Conservation (phyloP, 208 protist genomes). For the Crithidia bombi region DNA sequence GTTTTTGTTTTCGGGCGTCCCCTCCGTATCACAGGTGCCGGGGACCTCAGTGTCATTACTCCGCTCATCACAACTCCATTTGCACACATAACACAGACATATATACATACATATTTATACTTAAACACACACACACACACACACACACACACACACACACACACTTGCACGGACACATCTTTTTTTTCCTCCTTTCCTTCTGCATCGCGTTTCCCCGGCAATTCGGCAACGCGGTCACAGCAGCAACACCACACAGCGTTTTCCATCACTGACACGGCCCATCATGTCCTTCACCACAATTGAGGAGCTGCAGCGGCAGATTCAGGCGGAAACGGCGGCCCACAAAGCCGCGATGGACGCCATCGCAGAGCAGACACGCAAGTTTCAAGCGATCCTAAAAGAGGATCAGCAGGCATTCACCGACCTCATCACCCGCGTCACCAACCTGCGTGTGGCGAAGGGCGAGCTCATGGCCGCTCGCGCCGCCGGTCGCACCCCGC, state of each 20-base stretch:
- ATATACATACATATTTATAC: background rate
- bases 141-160: background rate
- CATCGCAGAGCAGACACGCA: conserved; percentile 34
- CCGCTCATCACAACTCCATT: no score
- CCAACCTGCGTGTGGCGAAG: conserved; percentile 47
- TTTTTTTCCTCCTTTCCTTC: background rate
- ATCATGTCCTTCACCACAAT: conserved; percentile 9
- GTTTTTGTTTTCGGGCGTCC: background rate
- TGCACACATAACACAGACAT: no score
- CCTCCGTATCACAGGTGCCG: no score
- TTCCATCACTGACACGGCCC: no score
- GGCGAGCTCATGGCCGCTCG: conserved; percentile 37
- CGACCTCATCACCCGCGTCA: conserved; percentile 65
- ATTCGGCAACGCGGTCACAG: no score
- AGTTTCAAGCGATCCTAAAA: conserved; percentile 36
- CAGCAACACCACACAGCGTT: conserved; percentile 7
- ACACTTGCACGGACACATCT: background rate
- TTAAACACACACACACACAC: background rate
- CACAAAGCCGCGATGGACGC: conserved; percentile 43
- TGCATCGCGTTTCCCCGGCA: background rate
- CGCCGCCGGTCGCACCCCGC: conserved; percentile 2
- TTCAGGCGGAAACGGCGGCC: conserved; percentile 32
- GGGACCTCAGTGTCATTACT: no score
- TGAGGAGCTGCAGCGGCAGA: conserved; percentile 33
- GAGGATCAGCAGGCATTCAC: conserved; percentile 52